phyloP scores from a whole-genome alignment of 2,329 filamentous ascomycete genomes.

The Epichloe festucae region DNA sequence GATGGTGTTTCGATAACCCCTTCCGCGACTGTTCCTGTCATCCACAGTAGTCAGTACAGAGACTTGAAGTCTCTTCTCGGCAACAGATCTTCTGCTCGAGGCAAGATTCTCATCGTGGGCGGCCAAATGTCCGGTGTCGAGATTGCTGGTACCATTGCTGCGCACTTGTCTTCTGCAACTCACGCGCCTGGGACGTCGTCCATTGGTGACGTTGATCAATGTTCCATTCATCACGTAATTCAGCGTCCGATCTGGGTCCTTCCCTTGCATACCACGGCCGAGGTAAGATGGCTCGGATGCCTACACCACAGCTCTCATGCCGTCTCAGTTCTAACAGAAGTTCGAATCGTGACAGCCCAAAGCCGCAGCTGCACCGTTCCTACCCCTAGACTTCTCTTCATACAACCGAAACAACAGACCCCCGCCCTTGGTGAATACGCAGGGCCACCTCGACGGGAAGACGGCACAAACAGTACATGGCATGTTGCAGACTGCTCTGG shows the following conservation, averaged over 20 bases:
- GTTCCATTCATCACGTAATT: conserved; percentile 53
- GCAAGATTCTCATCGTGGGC: conserved; percentile 61
- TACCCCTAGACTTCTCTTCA: conserved; percentile 59
- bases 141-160: conserved; percentile 58
- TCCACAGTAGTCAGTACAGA: conserved; percentile 59
- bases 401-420: conserved; percentile 57
- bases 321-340: too few relatives aligned
- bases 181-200: conserved; percentile 35
- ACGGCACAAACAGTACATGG: conserved; percentile 41
- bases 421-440: conserved; percentile 44
- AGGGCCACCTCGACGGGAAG: conserved; percentile 50
- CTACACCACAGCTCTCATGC: neutral
- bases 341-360: conserved; percentile 22
- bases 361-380: conserved; percentile 42
- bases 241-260: conserved; percentile 62
- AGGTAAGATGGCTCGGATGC: conserved; percentile 22
- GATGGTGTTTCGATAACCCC: conserved; percentile 23
- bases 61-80: conserved; percentile 36
- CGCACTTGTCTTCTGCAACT: conserved; percentile 52
- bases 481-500: conserved; percentile 34
- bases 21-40: conserved; percentile 29
- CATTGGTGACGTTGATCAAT: conserved; percentile 32
- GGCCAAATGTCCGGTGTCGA: conserved; percentile 77
- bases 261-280: conserved; percentile 42
- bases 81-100: conserved; percentile 23